Evolutionary conservation across 208 protist genomes (phyloP).

Genomic region (Trypanosomatidae sp.): DNA sequence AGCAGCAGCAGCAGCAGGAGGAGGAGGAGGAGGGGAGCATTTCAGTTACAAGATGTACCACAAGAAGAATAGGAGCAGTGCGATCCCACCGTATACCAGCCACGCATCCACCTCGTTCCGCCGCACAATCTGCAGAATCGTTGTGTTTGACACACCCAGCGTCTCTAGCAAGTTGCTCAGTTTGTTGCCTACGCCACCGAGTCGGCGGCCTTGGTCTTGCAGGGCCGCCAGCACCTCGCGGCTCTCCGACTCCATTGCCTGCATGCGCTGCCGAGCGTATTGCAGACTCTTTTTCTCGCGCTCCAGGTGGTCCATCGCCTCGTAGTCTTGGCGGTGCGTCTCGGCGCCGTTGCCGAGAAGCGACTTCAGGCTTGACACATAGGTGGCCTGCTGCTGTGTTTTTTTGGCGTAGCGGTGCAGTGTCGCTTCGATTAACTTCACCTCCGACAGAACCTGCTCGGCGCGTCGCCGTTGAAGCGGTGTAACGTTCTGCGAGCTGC

Average conservation of each 20-base stretch:
- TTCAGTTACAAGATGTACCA: conserved; percentile 59
- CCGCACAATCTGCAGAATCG: conserved; percentile 74
- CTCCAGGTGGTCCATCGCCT: conserved; percentile 50
- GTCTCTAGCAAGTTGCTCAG: conserved; percentile 71
- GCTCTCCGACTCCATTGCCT: conserved; percentile 70
- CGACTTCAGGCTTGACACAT: conserved; percentile 41
- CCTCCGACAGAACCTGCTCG: conserved; percentile 62
- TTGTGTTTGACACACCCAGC: conserved; percentile 78
- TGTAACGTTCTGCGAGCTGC: conserved; percentile 28
- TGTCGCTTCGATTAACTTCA: conserved; percentile 50
- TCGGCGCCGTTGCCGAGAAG: conserved; percentile 45
- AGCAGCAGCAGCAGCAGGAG: not conserved
- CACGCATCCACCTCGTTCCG: conserved; percentile 82
- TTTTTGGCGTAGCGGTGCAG: conserved; percentile 46
- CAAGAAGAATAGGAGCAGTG: conserved; percentile 58
- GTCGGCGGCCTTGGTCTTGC: conserved; percentile 55
- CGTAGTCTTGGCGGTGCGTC: conserved; percentile 36
- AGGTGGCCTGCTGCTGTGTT: conserved; percentile 30
- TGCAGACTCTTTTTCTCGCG: conserved; percentile 63
- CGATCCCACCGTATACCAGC: conserved; percentile 75
- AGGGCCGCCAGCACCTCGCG: conserved; percentile 63
- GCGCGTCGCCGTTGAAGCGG: conserved; percentile 63
- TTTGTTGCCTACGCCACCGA: conserved; percentile 59
- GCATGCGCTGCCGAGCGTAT: conserved; percentile 64
- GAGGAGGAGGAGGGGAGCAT: not conserved